These are phyloP conservation scores for Citrullus amarus DNA, from an alignment of 306 rosid genomes.

Conservation along the genomic window DNA sequence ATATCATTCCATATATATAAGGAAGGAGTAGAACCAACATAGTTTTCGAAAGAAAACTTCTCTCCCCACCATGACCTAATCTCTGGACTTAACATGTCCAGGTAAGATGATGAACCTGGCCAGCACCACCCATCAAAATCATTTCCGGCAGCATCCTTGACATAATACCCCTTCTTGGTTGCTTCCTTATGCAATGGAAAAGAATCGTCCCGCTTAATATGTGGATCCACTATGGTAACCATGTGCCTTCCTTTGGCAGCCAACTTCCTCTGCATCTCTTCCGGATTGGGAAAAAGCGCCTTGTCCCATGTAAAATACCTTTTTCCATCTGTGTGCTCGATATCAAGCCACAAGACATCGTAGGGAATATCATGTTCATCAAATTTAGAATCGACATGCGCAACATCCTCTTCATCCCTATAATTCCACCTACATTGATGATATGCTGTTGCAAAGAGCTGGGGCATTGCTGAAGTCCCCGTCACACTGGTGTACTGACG, in stretches of 20 bases:
- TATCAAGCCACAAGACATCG: constrained; percentile 97
- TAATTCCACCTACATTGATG: constrained; percentile 98
- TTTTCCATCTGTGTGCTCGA: constrained; percentile 90
- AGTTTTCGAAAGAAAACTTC: constrained; percentile 50
- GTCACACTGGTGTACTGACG: constrained; percentile 75
- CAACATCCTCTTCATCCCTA: constrained; percentile 92
- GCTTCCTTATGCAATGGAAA: constrained; percentile 75
- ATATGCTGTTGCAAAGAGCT: constrained; percentile 67
- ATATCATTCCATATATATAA: constrained; percentile 95
- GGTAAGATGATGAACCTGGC: constrained; percentile 94
- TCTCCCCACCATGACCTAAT: constrained; percentile 92
- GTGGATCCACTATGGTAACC: constrained; percentile 97
- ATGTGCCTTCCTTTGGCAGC: constrained; percentile 71
- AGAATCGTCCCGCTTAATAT: constrained; percentile 69
- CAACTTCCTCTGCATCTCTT: constrained; percentile 88
- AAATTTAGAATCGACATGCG: constrained; percentile 72
- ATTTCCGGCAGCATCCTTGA: constrained; percentile 76
- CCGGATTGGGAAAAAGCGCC: constrained; percentile 70
- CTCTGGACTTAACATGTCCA: constrained; percentile 58
- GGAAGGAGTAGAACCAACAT: constrained; percentile 87
- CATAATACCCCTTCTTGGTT: constrained; percentile 64
- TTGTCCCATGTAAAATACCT: constrained; percentile 88
- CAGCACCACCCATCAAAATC: constrained; percentile 98
- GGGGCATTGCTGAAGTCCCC: constrained; percentile 70
- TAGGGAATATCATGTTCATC: constrained; percentile 87